phyloP scores from a whole-genome alignment of 257 asterid species.

The Solanum infundibuliforme region DNA sequence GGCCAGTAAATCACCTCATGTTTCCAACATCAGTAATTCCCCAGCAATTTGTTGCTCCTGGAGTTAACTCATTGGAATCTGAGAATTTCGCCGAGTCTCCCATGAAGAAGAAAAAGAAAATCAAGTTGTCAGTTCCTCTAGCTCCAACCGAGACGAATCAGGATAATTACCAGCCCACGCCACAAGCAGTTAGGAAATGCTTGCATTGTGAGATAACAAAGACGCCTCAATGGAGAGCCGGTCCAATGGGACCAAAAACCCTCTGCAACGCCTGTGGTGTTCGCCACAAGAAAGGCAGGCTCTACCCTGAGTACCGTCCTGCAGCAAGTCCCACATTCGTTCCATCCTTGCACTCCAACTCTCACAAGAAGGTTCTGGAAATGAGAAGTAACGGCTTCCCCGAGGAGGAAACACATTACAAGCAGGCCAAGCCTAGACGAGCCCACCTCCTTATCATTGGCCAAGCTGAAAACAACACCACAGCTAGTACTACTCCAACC shows the following conservation, averaged over 20 bases:
- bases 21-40: neutral
- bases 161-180: conserved; percentile 8
- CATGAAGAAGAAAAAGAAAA: conserved; percentile 44
- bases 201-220: conserved; percentile 48
- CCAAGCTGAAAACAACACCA: neutral
- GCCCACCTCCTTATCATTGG: neutral
- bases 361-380: neutral
- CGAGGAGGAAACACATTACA: neutral
- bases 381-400: neutral
- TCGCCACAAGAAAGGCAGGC: conserved; percentile 47
- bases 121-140: conserved; percentile 18
- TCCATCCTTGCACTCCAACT: conserved; percentile 38
- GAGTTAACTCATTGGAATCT: conserved; percentile 11
- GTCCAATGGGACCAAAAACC: conserved; percentile 52
- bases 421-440: neutral
- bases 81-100: conserved; percentile 37
- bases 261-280: conserved; percentile 61
- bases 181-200: conserved; percentile 46
- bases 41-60: neutral
- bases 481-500: neutral
- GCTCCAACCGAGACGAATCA: conserved; percentile 9
- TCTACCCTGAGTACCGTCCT: conserved; percentile 49
- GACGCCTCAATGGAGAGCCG: conserved; percentile 62
- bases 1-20: conserved; percentile 38
- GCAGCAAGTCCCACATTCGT: conserved; percentile 54